Evolutionary conservation across 768 basidiomycete genomes (phyloP), one percentile per base, ranked within the genome.

Genomic region (Brasilioporus rufonigricans): DNA sequence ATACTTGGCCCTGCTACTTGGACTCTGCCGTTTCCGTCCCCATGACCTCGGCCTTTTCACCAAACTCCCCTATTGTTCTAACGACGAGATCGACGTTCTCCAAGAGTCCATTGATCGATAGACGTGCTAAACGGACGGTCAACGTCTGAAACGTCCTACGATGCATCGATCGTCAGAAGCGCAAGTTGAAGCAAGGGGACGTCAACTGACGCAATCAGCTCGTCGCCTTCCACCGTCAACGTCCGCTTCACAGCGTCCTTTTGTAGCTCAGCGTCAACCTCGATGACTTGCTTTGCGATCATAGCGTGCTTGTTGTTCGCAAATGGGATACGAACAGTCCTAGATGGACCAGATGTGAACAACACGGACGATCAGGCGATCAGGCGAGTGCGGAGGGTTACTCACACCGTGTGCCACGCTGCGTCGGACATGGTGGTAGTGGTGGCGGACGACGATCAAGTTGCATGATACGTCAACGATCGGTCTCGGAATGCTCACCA

Each of bases 41-140:
- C 14, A 12, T 45, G 8, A 60, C 64, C 53, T 64, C 79, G 18
- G 87, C 85, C 53, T 86, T 83, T 51, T 86, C 83, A 12, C 85
- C 86, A 69, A 94, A 96, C 58, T 86, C 84, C 44, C 82, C 81
- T 57, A 97, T 77, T 19, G 93, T 95, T 38, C 90, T 84, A 13
- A 87, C 79, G 45, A 95, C 83, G 33, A 97, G 78, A 66, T 95
- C 91, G 31, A 93, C 79, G 62, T 93, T 94, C 66, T 96, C 93
- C 44, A 97, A 77, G 72, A 91, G 95, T 14, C 85, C 86, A 62
- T 97, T 97, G 46, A 89, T 77, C 0, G 87, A 83, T 45, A 97
- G 77, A 52, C 94, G 82, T 4, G 91, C 86, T n/a, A 96, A 74
- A 33, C 94, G 85, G 55, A 95, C 77, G 0, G 93, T 97, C 50